These are phyloP conservation scores for Fusarium heterosporum DNA, from an alignment of 2,329 filamentous ascomycete species.

Conservation along the genomic window DNA sequence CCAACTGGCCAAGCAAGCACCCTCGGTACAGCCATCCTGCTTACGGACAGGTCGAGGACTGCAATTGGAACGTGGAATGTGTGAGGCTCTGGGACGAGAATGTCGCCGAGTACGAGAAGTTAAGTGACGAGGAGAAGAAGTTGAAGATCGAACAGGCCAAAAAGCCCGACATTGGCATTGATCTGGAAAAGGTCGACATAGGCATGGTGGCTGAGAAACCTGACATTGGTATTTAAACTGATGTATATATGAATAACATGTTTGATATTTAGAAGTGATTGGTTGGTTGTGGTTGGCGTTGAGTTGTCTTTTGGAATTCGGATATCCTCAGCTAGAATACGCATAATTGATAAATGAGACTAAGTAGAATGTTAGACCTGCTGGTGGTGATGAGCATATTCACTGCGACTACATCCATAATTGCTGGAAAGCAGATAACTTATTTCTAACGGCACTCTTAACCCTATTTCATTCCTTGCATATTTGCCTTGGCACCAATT, in stretches of 20 bases:
- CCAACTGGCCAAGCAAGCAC: constrained; percentile 75
- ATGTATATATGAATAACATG: background rate
- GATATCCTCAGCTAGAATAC: constrained; percentile 16
- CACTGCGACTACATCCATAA: background rate
- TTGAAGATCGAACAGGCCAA: constrained; percentile 55
- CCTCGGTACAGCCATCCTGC: constrained; percentile 75
- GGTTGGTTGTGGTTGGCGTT: constrained; percentile 18
- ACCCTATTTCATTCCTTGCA: constrained; percentile 5
- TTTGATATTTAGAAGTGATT: constrained; percentile 15
- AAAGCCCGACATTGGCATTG: constrained; percentile 3
- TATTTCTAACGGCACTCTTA: background rate
- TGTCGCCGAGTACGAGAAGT: constrained; percentile 68
- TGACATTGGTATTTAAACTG: constrained; percentile 6
- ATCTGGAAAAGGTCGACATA: background rate
- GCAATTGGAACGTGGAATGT: constrained; percentile 76
- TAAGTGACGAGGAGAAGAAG: constrained; percentile 70
- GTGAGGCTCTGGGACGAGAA: constrained; percentile 74
- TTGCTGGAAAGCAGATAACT: background rate
- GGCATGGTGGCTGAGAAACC: constrained; percentile 40
- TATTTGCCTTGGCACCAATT: constrained; percentile 25
- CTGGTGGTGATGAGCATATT: background rate
- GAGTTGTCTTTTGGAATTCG: constrained; percentile 11
- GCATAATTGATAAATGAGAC: constrained; percentile 1
- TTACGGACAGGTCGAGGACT: constrained; percentile 76
- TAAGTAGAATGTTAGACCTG: background rate